phyloP scores from a whole-genome alignment of 345 rosid genomes.

The Eutrema yunnanense region DNA sequence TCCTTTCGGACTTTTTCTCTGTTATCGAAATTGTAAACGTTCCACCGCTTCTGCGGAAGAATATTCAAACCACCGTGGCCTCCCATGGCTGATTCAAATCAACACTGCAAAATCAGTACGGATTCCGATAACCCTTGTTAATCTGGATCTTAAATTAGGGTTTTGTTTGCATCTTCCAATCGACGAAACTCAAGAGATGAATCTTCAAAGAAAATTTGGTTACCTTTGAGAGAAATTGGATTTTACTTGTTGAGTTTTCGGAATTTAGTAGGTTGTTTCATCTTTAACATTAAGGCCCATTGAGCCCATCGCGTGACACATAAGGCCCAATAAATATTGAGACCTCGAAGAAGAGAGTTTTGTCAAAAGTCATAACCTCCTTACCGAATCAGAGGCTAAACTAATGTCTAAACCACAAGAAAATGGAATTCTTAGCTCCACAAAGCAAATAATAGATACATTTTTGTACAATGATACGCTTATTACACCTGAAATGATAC shows the following conservation, averaged over 20 bases:
- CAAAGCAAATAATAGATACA: too few species aligned
- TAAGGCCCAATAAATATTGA: too few species aligned
- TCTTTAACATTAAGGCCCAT: neutral
- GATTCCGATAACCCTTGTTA: neutral
- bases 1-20: conserved; percentile 76
- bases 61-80: conserved; percentile 95
- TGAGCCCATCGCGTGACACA: neutral
- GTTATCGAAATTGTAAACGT: conserved; percentile 79
- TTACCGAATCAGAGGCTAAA: too few species aligned
- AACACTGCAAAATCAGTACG: neutral
- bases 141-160: neutral
- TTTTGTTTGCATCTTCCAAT: neutral
- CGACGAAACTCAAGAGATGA: neutral
- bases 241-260: neutral
- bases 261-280: too few species aligned
- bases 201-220: neutral
- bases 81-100: conserved; percentile 45
- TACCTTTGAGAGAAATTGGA: neutral
- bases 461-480: too few species aligned
- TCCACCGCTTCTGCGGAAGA: conserved; percentile 95
- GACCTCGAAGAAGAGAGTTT: too few species aligned
- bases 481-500: too few species aligned
- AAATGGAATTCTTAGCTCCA: too few species aligned
- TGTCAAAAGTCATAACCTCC: too few species aligned
- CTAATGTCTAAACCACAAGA: too few species aligned